Conservation (phyloP, 805 yeast species). For the Ogataea populi-albae region DNA sequence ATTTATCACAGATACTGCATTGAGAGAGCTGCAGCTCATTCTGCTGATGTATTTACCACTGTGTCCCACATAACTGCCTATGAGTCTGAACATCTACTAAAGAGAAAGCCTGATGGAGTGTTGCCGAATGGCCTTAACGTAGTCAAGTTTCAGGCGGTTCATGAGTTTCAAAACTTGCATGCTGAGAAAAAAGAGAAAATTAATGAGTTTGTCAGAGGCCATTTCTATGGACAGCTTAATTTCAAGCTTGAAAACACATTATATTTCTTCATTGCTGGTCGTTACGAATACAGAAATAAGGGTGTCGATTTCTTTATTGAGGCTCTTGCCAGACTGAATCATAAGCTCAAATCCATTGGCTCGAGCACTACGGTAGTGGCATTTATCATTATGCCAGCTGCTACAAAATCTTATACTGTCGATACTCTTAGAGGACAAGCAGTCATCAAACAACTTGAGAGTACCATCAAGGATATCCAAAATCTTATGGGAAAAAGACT, state of each 20-base stretch:
- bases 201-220: conserved; percentile 93
- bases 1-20: conserved; percentile 96
- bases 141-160: conserved; percentile 94
- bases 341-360: conserved; percentile 73
- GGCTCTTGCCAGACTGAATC: conserved; percentile 86
- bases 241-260: conserved; percentile 91
- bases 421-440: conserved; percentile 97
- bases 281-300: conserved; percentile 94
- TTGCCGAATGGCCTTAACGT: conserved; percentile 96
- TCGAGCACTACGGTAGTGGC: conserved; percentile 94
- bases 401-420: conserved; percentile 88
- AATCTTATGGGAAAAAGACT: conserved; percentile 80
- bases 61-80: conserved; percentile 97
- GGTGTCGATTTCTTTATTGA: conserved; percentile 96
- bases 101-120: conserved; percentile 97
- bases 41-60: conserved; percentile 95
- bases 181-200: conserved; percentile 88
- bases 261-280: conserved; percentile 94
- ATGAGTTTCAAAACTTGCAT: conserved; percentile 95
- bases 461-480: conserved; percentile 85
- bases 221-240: conserved; percentile 94
- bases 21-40: conserved; percentile 93
- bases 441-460: conserved; percentile 85
- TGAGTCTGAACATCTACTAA: conserved; percentile 88
- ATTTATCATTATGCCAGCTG: conserved; percentile 97